These are phyloP conservation scores for Solanum commersonii DNA, from an alignment of 257 asterid genomes.

Conservation along the genomic window DNA sequence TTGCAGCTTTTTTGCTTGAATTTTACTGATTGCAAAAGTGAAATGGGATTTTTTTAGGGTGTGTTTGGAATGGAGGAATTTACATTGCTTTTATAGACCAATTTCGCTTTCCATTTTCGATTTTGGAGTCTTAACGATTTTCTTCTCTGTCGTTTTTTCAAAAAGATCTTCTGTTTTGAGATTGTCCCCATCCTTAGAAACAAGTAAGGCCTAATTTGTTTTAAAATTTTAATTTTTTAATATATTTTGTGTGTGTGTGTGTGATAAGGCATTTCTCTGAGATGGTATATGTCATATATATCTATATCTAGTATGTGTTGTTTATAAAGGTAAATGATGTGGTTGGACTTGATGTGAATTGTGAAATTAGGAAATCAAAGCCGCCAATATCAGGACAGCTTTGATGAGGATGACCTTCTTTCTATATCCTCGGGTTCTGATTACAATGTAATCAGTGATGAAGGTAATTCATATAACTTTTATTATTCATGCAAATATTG, in stretches of 20 bases:
- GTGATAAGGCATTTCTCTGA: neutral
- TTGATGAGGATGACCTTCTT: neutral
- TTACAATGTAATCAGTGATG: neutral
- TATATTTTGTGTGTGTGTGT: neutral
- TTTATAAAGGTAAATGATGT: neutral
- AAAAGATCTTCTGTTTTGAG: neutral
- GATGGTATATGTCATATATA: neutral
- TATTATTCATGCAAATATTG: neutral
- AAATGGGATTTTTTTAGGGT: neutral
- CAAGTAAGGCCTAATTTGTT: neutral
- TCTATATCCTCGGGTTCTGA: conserved; percentile 2
- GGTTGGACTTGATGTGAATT: neutral
- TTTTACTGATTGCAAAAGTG: neutral
- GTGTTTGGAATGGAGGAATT: neutral
- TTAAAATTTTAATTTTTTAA: too few species aligned
- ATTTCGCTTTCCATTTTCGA: neutral
- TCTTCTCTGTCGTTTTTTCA: too few species aligned
- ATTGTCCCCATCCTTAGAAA: too few species aligned
- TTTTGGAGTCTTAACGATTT: too few species aligned
- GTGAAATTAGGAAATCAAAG: neutral
- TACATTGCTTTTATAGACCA: neutral
- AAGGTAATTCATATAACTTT: neutral
- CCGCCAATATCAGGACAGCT: neutral
- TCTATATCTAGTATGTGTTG: neutral
- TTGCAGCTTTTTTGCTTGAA: too few species aligned